Conservation (phyloP, 2,329 filamentous ascomycete genomes). For the Cytospora piceae region DNA sequence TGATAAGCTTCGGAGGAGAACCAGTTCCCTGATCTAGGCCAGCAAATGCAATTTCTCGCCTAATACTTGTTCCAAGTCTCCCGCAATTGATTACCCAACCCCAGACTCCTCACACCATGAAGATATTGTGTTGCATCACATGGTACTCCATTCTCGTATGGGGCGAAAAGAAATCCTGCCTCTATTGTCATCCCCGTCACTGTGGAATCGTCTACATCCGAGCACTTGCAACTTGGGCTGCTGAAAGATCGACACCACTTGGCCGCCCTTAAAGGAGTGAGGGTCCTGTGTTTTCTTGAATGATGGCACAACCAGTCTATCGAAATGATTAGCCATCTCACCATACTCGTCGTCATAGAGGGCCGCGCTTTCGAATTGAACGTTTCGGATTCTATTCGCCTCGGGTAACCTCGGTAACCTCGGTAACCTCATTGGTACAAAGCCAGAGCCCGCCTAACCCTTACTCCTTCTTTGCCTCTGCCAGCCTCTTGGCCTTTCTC, state of each 20-base stretch:
- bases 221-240: neutral
- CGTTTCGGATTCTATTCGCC: conserved; percentile 6
- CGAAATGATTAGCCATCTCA: neutral
- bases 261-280: neutral
- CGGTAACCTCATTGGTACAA: conserved; percentile 14
- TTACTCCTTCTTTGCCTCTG: conserved; percentile 42
- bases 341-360: neutral
- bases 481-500: conserved; percentile 55
- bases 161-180: too few species aligned
- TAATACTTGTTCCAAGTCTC: neutral
- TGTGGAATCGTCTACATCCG: neutral
- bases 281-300: neutral
- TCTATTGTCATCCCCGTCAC: neutral
- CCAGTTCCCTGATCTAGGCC: neutral
- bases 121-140: neutral
- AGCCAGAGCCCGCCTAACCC: neutral
- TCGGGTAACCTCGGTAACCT: too few species aligned
- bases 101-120: neutral
- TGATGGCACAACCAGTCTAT: neutral
- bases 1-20: neutral
- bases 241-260: neutral
- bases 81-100: neutral
- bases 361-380: neutral
- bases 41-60: neutral
- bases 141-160: neutral